A percentile compares a stretch with the other conserved stretches of the same genome.
Conservation (phyloP, 2,329 filamentous ascomycete species). For the Scedosporium dehoogii region DNA sequence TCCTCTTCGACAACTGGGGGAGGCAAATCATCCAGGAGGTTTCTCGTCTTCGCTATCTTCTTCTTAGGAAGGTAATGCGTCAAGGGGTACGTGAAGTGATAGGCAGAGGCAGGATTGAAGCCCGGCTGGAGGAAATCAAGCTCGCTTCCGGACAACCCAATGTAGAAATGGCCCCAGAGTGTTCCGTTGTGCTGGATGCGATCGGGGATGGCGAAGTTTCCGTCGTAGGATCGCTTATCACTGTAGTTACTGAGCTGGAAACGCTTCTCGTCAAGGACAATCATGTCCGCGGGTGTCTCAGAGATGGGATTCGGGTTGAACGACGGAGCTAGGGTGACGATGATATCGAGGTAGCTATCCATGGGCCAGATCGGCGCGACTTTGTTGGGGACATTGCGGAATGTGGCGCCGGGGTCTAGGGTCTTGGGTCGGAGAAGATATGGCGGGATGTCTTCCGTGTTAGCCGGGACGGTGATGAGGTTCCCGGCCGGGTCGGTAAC, state of each 20-base stretch:
- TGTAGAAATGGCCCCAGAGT: slow-evolving; percentile 88
- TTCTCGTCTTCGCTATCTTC: slow-evolving; percentile 79
- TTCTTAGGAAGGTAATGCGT: slow-evolving; percentile 90
- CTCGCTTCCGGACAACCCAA: slow-evolving; percentile 64
- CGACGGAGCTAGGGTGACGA: slow-evolving; percentile 73
- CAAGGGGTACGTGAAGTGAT: slow-evolving; percentile 74
- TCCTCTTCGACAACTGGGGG: slow-evolving; percentile 32
- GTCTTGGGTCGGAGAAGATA: slow-evolving; percentile 54
- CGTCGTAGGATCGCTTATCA: slow-evolving; percentile 68
- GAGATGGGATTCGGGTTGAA: slow-evolving; percentile 59
- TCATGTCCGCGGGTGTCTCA: slow-evolving; percentile 52
- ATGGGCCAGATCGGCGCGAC: slow-evolving; percentile 83
- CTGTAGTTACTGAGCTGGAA: slow-evolving; percentile 73
- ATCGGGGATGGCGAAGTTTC: slow-evolving; percentile 65
- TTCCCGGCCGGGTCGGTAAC: slow-evolving; percentile 42
- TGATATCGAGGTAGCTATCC: slow-evolving; percentile 70
- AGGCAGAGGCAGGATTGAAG: slow-evolving; percentile 68
- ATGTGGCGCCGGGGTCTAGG: slow-evolving; percentile 51
- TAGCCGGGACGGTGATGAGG: slow-evolving; percentile 41
- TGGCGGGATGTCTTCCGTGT: slow-evolving; percentile 48
- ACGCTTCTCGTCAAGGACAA: slow-evolving; percentile 70
- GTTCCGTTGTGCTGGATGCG: slow-evolving; percentile 86
- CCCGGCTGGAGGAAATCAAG: slow-evolving; percentile 64
- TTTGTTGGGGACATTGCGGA: slow-evolving; percentile 55
- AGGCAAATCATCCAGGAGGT: slow-evolving; percentile 55